A percentile compares a stretch with the other conserved stretches of the same genome.
Conservation (phyloP, 2,329 filamentous ascomycete species). For the Aschersonia sp. region DNA sequence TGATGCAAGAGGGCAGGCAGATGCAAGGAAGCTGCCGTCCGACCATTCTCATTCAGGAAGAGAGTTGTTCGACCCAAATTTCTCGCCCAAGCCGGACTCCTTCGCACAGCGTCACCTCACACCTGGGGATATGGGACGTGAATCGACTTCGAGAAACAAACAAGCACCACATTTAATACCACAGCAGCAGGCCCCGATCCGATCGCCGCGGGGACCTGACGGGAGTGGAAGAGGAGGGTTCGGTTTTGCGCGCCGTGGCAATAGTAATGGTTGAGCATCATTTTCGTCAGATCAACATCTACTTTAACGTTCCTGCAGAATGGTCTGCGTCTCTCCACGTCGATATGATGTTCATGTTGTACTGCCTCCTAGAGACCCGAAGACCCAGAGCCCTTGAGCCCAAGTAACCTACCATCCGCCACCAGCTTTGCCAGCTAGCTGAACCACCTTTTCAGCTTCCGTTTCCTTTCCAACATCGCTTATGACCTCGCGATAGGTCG, state of each 20-base stretch:
- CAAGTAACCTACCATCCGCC: constrained; percentile 63
- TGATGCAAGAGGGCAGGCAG: constrained; percentile 4
- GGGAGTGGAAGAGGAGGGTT: constrained; percentile 63
- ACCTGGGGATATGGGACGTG: constrained; percentile 17
- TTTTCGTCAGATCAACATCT: background rate
- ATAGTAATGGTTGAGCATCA: constrained; percentile 17
- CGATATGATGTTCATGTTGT: background rate
- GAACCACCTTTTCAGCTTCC: constrained; percentile 71
- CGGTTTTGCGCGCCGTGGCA: constrained; percentile 56
- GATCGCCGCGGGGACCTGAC: constrained; percentile 67
- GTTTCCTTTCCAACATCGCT: constrained; percentile 80
- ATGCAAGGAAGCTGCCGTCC: constrained; percentile 6
- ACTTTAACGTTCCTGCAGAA: no score
- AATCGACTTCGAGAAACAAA: no score
- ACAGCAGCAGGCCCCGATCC: constrained; percentile 49
- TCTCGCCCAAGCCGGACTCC: constrained; percentile 48
- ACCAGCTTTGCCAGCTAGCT: constrained; percentile 79
- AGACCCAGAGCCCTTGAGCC: no score
- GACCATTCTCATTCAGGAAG: constrained; percentile 22
- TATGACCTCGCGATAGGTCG: constrained; percentile 81
- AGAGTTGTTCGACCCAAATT: constrained; percentile 69
- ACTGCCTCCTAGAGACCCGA: background rate
- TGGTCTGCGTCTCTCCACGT: background rate
- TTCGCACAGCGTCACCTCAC: constrained; percentile 26
- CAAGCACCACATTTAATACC: constrained; percentile 27